Percentiles rank a stretch among this genome's conserved stretches.
phyloP scores from a whole-genome alignment of 2,329 filamentous ascomycete genomes.

The Fusarium aywerte region DNA sequence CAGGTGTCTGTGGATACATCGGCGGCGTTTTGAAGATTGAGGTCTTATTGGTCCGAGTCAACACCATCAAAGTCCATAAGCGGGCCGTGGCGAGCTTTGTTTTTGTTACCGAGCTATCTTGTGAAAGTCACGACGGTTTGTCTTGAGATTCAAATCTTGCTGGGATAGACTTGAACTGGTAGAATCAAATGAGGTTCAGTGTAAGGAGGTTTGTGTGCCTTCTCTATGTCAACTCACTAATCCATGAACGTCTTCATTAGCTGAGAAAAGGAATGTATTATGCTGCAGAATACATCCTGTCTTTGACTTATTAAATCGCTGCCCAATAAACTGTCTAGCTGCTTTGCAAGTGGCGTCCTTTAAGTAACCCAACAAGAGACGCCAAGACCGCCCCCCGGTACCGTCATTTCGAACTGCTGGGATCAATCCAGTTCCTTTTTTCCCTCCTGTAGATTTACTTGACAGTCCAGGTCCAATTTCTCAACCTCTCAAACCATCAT shows the following conservation, averaged over 20 bases:
- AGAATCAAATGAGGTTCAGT: neutral
- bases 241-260: too few species aligned
- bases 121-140: conserved; percentile 5
- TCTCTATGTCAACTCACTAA: neutral
- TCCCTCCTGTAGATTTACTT: conserved; percentile 6
- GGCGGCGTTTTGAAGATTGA: conserved; percentile 21
- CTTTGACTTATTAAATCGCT: conserved; percentile 2
- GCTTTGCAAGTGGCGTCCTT: conserved; percentile 31
- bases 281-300: neutral
- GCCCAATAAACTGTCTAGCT: conserved; percentile 22
- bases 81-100: conserved; percentile 37
- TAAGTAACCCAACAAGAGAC: conserved; percentile 34
- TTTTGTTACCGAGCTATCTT: conserved; percentile 14
- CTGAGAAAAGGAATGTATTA: neutral
- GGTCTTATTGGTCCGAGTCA: conserved; percentile 21
- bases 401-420: conserved; percentile 38
- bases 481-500: conserved; percentile 34
- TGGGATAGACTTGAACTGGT: neutral
- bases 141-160: neutral
- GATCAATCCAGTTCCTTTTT: conserved; percentile 26
- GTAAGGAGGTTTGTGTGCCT: neutral
- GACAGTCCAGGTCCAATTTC: conserved; percentile 17
- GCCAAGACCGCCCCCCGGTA: conserved; percentile 36
- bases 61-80: conserved; percentile 21
- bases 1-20: conserved; percentile 21